Evolutionary conservation across 768 basidiomycete genomes (phyloP).

Genomic region (Butyriboletus loyo): DNA sequence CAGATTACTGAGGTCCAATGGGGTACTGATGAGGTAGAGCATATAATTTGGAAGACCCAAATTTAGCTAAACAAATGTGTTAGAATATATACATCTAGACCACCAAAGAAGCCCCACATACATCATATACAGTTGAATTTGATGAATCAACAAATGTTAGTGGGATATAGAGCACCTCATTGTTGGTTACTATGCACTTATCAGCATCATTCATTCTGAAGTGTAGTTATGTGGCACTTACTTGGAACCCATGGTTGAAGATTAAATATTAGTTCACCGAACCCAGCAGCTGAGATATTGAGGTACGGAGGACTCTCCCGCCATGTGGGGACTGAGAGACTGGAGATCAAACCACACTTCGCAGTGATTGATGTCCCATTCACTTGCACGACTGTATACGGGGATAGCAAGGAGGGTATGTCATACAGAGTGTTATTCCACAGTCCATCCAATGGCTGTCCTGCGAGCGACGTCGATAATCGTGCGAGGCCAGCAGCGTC

Average conservation of each 20-base stretch:
- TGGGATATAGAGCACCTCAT: not conserved
- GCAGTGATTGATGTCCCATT: not conserved
- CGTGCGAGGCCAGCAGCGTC: not conserved
- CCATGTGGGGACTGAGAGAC: too few relatives aligned
- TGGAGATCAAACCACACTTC: not conserved
- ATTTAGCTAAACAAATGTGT: not conserved
- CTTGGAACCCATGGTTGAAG: not conserved
- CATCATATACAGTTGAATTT: not conserved
- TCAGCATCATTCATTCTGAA: not conserved
- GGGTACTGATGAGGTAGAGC: not conserved
- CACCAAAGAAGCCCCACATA: not conserved
- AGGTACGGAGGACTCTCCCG: not conserved
- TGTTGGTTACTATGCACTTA: not conserved
- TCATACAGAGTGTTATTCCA: not conserved
- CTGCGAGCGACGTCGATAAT: not conserved
- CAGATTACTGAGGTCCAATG: not conserved
- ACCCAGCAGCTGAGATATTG: not conserved
- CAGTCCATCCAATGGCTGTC: not conserved
- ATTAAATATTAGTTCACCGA: not conserved
- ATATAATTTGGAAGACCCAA: not conserved
- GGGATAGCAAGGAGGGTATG: not conserved
- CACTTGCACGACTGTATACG: not conserved
- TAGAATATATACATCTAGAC: not conserved
- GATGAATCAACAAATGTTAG: not conserved
- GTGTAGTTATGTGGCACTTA: not conserved